Percentiles rank a stretch among this genome's conserved stretches.
Evolutionary conservation across 2,329 filamentous ascomycete genomes (phyloP).

Genomic region (Colletotrichum costaricense): DNA sequence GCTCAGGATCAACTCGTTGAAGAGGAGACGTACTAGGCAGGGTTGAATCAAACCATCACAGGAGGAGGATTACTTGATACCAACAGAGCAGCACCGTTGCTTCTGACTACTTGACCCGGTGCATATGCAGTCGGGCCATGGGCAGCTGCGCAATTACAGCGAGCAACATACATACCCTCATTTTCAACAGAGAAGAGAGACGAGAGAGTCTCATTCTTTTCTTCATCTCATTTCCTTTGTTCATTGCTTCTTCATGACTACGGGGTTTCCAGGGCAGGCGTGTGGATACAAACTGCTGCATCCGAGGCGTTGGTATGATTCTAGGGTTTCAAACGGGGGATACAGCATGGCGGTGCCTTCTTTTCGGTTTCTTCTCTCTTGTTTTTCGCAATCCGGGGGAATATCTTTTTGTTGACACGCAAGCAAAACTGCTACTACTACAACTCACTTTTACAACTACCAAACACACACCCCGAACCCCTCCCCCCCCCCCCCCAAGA

Average conservation of each 20-base stretch:
- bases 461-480: background rate
- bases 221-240: slow-evolving; percentile 27
- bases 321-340: slow-evolving; percentile 23
- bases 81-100: slow-evolving; percentile 43
- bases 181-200: background rate
- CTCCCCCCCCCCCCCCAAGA: slow-evolving; percentile 9
- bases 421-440: background rate
- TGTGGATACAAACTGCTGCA: slow-evolving; percentile 25
- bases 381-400: background rate
- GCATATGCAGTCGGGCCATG: background rate
- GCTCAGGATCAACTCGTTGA: slow-evolving; percentile 57
- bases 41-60: background rate
- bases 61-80: slow-evolving; percentile 28
- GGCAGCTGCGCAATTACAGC: slow-evolving; percentile 14
- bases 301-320: slow-evolving; percentile 33
- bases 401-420: slow-evolving; percentile 6
- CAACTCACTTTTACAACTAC: background rate
- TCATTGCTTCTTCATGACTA: slow-evolving; percentile 24
- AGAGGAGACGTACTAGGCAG: slow-evolving; percentile 63
- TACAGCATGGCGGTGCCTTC: slow-evolving; percentile 29
- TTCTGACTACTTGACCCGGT: slow-evolving; percentile 41
- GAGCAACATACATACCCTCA: slow-evolving; percentile 21
- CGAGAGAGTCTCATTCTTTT: slow-evolving; percentile 3
- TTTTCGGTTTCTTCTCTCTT: slow-evolving; percentile 11
- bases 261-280: slow-evolving; percentile 13